Percentiles rank a stretch among this genome's conserved stretches.
phyloP scores from a whole-genome alignment of 176 grass and related monocot species.

The Musa beccarii region DNA sequence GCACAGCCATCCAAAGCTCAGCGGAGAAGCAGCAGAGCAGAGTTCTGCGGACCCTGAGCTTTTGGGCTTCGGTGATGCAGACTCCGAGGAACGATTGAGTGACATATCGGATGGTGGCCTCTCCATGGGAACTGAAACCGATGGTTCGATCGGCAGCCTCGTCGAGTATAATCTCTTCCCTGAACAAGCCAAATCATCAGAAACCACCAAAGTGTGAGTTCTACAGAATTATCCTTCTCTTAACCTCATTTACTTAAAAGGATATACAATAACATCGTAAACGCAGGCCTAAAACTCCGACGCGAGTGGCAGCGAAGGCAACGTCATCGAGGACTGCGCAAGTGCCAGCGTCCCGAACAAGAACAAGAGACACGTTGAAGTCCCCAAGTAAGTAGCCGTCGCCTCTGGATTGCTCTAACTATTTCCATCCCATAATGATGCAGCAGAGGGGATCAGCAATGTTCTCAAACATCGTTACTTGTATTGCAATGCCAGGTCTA shows the following conservation, averaged over 20 bases:
- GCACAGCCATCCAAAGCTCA: conserved; percentile 25
- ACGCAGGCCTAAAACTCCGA: conserved; percentile 41
- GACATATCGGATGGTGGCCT: conserved; percentile 77
- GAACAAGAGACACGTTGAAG: conserved; percentile 52
- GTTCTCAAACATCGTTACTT: not conserved
- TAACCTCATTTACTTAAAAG: no score
- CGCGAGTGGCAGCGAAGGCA: conserved; percentile 35
- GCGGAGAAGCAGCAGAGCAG: conserved; percentile 4
- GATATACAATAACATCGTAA: not conserved
- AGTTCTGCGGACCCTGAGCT: conserved; percentile 40
- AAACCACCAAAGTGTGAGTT: conserved; percentile 24
- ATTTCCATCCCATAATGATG: no score
- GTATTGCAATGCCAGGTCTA: not conserved
- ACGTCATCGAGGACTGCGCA: conserved; percentile 30
- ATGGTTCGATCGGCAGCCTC: conserved; percentile 47
- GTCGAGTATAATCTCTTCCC: conserved; percentile 36
- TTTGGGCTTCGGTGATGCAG: conserved; percentile 43
- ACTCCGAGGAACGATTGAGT: conserved; percentile 66
- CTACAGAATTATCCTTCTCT: not conserved
- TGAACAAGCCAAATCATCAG: conserved; percentile 38
- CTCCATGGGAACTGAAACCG: conserved; percentile 75
- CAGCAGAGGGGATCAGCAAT: no score
- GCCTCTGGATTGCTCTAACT: no score
- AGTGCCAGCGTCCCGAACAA: conserved; percentile 42
- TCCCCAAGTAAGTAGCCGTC: conserved; percentile 45